Conservation (phyloP, 2,329 filamentous ascomycete species). For the Colletotrichum godetiae region DNA sequence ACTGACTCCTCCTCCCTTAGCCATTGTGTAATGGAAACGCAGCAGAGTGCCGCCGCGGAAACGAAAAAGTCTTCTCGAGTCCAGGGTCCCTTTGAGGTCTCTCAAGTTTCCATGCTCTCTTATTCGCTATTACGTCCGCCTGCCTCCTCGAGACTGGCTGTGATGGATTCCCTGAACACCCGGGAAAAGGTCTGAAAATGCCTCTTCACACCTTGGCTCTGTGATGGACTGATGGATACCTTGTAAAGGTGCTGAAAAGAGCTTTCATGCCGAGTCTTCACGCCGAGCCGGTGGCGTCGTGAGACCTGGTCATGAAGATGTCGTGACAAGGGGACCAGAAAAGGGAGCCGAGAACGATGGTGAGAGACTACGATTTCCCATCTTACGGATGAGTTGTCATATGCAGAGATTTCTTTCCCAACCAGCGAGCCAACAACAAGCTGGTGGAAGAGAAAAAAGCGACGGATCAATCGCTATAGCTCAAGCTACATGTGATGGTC, state of each 20-base stretch:
- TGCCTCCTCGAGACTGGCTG: not conserved
- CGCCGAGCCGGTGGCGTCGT: constrained; percentile 18
- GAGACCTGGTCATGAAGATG: not conserved
- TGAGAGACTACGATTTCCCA: not conserved
- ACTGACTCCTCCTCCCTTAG: constrained; percentile 2
- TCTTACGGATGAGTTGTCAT: not conserved
- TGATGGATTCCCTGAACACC: too few relatives aligned
- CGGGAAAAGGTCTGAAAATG: not conserved
- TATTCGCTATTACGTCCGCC: too few relatives aligned
- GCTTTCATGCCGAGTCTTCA: constrained; percentile 6
- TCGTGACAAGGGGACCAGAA: not conserved
- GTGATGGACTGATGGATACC: not conserved
- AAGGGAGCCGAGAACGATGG: not conserved
- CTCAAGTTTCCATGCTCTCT: not conserved
- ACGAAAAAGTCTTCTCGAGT: not conserved
- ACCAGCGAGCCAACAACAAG: not conserved
- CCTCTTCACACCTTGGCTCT: not conserved
- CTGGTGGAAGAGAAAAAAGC: not conserved
- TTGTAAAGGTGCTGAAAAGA: not conserved
- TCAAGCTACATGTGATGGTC: constrained; percentile 19
- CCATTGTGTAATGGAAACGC: constrained; percentile 35
- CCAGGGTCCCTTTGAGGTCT: constrained; percentile 26
- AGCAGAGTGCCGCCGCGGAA: constrained; percentile 22
- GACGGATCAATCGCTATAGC: constrained; percentile 6
- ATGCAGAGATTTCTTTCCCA: not conserved